Base-by-base conservation (phyloP, 1,139 yeast species). In the Pichia sp. region DNA sequence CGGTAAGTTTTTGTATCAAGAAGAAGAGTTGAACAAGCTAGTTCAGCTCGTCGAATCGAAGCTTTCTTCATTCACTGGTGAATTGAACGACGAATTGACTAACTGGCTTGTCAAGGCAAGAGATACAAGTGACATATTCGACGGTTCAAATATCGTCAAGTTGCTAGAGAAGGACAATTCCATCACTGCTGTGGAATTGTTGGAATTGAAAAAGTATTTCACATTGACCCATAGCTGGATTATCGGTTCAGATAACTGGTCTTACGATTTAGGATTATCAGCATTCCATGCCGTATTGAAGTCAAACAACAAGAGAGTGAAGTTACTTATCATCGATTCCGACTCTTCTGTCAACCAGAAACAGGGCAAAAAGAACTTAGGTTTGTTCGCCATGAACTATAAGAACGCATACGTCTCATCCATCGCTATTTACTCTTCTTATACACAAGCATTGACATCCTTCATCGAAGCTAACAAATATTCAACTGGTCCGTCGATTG, bases 161-260 rank as follows among this genome's bases (percentile, higher is more conserved):
- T 70, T 76, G 23, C 54, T 61, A 29, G 52, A 57, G 45, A 16
- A 47, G 6, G 40, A 58, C 8, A 54, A 55, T 38, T 54, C 63
- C 5, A 31, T 57, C 8, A 64, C 73, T 16, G 75, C 87, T 5
- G 63, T 73, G 50, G 68, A 73, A 11, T 72, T 87, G 13, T 73
- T 86, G 49, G 69, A 72, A 3, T 71, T 73, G 47, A 72, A 78
- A 58, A 72, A 75, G 4, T 76, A 73, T 59, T 77, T 85, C 60
- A 69, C 68, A 47, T 66, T 75, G 45, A 75, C 75, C 53, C 76
- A 87, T 30, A 78, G 82, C 58, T 92, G 99, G 99, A 75, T 92
- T 59, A 77, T 93, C 59, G 97, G 97, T 29, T 90, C 97, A 8
- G 98, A 92, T 71, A 83, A 95, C 38, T 92, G 99, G 98, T 81